A percentile compares a stretch with the other conserved stretches of the same genome.
Conservation (phyloP, 2,329 filamentous ascomycete genomes). For the Diplodia mutila region DNA sequence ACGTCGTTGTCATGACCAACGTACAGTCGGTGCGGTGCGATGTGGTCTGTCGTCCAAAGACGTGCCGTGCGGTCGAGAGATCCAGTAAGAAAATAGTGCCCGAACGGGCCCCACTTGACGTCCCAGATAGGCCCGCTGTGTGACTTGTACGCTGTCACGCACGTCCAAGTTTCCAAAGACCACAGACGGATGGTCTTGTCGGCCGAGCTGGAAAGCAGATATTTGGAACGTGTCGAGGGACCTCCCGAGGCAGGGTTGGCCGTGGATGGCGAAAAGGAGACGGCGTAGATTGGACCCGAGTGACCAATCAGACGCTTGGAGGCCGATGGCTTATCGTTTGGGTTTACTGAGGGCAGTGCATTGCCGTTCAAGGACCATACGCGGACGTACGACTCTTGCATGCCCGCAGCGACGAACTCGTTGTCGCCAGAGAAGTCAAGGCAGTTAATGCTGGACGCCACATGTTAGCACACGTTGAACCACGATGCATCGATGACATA, state of each 20-base stretch:
- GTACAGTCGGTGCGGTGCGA: constrained; percentile 83
- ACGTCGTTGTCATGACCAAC: constrained; percentile 92
- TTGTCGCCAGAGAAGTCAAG: constrained; percentile 95
- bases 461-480: constrained; percentile 29
- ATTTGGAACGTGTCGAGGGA: constrained; percentile 66
- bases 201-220: constrained; percentile 83
- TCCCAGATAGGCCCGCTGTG: constrained; percentile 90
- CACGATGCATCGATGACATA: constrained; percentile 48
- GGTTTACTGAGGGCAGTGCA: constrained; percentile 58
- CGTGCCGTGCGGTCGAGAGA: constrained; percentile 89
- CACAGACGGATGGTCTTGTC: constrained; percentile 90
- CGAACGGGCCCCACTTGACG: constrained; percentile 86
- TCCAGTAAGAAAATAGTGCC: constrained; percentile 89
- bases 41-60: constrained; percentile 90
- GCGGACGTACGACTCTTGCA: constrained; percentile 91
- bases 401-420: constrained; percentile 83
- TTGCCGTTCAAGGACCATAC: constrained; percentile 91
- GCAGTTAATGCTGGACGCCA: constrained; percentile 71
- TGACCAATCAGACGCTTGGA: constrained; percentile 85
- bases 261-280: constrained; percentile 81
- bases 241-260: constrained; percentile 51
- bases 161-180: constrained; percentile 91
- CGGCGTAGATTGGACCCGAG: constrained; percentile 82
- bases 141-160: constrained; percentile 89
- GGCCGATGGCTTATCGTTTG: constrained; percentile 54